Conservation (phyloP, 305 asterid species). For the Stenogyne calaminthoides region DNA sequence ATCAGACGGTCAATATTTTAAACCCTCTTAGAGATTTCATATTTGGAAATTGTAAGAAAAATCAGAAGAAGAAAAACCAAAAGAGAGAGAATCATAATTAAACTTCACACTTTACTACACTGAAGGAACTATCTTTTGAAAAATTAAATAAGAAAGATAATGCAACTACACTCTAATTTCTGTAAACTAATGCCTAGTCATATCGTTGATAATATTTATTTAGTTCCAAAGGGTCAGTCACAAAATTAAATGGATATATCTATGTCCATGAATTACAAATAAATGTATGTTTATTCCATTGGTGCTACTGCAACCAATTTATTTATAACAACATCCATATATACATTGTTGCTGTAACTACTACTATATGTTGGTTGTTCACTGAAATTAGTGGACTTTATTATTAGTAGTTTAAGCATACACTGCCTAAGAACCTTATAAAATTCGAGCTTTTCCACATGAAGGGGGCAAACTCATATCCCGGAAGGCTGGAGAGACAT, state of each 20-base stretch:
- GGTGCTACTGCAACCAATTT: slow-evolving; percentile 31
- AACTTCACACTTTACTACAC: not conserved
- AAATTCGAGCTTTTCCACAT: not conserved
- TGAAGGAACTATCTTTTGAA: not conserved
- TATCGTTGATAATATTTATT: too few species aligned
- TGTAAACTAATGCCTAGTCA: not conserved
- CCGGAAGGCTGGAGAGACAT: not conserved
- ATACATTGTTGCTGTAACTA: not conserved
- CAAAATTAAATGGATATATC: not conserved
- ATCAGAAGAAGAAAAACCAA: not conserved
- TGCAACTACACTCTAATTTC: not conserved
- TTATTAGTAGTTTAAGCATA: not conserved
- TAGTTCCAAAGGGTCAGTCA: not conserved
- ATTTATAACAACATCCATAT: slow-evolving; percentile 23
- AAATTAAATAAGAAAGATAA: not conserved
- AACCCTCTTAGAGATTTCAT: not conserved
- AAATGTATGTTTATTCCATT: slow-evolving; percentile 18
- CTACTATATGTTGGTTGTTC: slow-evolving; percentile 31
- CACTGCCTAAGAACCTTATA: not conserved
- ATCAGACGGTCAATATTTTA: not conserved
- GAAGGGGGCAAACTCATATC: not conserved
- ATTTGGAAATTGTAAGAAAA: not conserved
- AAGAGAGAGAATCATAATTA: not conserved
- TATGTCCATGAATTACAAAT: not conserved
- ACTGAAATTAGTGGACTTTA: slow-evolving; percentile 22